phyloP scores from a whole-genome alignment of 148 eudicot genomes.

The Rhododendron molle region DNA sequence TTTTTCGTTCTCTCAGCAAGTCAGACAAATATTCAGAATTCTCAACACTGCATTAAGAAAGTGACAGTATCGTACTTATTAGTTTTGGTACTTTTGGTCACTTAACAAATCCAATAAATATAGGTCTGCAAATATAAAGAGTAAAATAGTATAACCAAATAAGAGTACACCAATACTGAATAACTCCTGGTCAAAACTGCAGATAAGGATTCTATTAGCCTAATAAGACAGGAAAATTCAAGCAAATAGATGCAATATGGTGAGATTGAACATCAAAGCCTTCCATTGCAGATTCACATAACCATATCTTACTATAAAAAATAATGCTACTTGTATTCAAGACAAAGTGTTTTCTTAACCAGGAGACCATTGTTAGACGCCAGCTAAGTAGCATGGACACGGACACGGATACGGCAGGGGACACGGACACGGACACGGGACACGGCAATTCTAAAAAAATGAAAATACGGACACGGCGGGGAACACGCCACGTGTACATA shows the following conservation, averaged over 20 bases:
- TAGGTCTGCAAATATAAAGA: neutral
- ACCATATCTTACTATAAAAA: neutral
- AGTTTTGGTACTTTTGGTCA: neutral
- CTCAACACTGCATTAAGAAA: constrained; percentile 74
- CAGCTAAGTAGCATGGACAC: no score
- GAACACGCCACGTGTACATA: no score
- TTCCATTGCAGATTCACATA: neutral
- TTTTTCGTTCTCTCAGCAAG: constrained; percentile 56
- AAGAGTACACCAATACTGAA: neutral
- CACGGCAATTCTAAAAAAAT: no score
- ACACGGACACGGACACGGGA: no score
- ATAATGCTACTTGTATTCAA: neutral
- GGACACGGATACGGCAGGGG: no score
- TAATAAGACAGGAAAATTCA: constrained; percentile 6
- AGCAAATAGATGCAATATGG: neutral
- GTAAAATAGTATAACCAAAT: neutral
- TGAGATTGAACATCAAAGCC: neutral
- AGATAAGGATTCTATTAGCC: neutral
- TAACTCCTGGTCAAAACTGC: neutral
- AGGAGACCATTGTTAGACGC: neutral
- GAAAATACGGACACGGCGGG: no score
- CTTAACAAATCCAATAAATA: neutral
- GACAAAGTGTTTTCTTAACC: neutral
- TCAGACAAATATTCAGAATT: constrained; percentile 81
- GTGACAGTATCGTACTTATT: constrained; percentile 7